phyloP scores from a whole-genome alignment of 768 basidiomycete species.

The Pleurotus platypus region DNA sequence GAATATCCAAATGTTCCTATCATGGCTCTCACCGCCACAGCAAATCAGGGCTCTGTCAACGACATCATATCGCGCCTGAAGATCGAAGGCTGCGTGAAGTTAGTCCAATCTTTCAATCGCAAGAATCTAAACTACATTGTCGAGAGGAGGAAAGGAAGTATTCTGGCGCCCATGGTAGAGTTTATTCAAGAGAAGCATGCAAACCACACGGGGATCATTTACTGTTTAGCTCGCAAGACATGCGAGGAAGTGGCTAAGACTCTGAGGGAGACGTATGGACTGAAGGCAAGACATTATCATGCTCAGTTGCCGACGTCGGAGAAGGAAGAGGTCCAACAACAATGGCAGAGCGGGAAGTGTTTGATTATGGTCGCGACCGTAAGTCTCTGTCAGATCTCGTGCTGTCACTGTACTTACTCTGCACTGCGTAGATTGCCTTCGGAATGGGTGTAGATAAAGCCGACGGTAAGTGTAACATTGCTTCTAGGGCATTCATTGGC shows the following conservation, averaged over 20 bases:
- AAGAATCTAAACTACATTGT: constrained; percentile 83
- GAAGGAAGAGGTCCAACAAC: constrained; percentile 55
- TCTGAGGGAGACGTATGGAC: constrained; percentile 48
- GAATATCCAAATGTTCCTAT: constrained; percentile 82
- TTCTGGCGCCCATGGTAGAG: constrained; percentile 56
- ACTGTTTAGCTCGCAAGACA: constrained; percentile 64
- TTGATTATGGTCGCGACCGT: constrained; percentile 94
- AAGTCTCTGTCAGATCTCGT: constrained; percentile 16
- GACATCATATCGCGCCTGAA: constrained; percentile 76
- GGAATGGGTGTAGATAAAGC: constrained; percentile 96
- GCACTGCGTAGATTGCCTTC: constrained; percentile 71
- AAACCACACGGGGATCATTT: constrained; percentile 77
- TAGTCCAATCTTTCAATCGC: constrained; percentile 89
- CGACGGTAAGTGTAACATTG: constrained; percentile 44
- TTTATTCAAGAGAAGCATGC: constrained; percentile 62
- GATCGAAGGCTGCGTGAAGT: constrained; percentile 52
- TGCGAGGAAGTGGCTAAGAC: constrained; percentile 81
- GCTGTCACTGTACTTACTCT: constrained; percentile 4
- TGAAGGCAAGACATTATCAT: constrained; percentile 81
- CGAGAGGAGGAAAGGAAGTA: constrained; percentile 33
- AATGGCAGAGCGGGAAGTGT: constrained; percentile 72
- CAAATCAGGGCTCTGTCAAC: constrained; percentile 68
- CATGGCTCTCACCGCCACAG: constrained; percentile 96
- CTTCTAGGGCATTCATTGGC: too few relatives aligned
- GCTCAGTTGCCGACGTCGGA: constrained; percentile 68